Percentiles rank a stretch among this genome's conserved stretches.
Evolutionary conservation across 345 rosid genomes (phyloP).

Genomic region (Eucalyptus victrix): DNA sequence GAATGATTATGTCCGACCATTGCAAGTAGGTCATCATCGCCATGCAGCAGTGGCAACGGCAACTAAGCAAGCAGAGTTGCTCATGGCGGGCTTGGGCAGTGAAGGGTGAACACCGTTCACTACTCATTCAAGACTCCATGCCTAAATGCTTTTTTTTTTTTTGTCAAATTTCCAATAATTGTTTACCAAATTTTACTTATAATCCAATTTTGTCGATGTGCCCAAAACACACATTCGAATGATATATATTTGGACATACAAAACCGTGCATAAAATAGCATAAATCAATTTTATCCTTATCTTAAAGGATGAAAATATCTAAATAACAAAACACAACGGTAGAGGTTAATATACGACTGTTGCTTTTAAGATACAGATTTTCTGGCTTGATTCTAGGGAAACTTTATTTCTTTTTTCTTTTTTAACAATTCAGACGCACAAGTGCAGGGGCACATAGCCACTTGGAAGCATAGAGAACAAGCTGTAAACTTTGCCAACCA

Average conservation of each 20-base stretch:
- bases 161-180: not conserved
- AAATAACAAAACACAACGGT: not conserved
- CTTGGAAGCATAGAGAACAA: not conserved
- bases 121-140: not conserved
- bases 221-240: not conserved
- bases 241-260: not conserved
- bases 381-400: not conserved
- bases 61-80: not conserved
- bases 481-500: not conserved
- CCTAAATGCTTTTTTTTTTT: not conserved
- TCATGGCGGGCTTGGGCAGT: not conserved
- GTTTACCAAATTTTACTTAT: not conserved
- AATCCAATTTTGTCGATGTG: not conserved
- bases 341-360: not conserved
- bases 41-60: not conserved
- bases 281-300: too few relatives aligned
- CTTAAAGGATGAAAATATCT: not conserved
- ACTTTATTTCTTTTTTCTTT: not conserved
- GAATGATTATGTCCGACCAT: not conserved
- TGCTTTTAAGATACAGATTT: not conserved
- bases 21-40: not conserved
- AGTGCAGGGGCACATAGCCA: not conserved
- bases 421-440: not conserved
- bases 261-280: not conserved
- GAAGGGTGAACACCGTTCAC: not conserved